Percentiles rank a stretch among this genome's conserved stretches.
Conservation (phyloP, 169 alveolate genomes). For the Theileria luwenshuni region DNA sequence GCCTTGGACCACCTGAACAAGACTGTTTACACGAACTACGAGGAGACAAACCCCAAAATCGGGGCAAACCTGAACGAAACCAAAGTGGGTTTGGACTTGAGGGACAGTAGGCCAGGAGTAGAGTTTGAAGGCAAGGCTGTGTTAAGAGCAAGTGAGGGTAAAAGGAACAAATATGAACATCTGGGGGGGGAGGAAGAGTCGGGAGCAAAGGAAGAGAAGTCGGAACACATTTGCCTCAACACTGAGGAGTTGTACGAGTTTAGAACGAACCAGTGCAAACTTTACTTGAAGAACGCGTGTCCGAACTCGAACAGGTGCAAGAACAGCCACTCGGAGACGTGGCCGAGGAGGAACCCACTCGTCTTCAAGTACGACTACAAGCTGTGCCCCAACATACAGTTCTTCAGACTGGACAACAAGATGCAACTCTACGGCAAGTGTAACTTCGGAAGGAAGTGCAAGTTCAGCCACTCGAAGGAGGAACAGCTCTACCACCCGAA, state of each 20-base stretch:
- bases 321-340: constrained; percentile 67
- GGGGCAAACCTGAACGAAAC: no score
- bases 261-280: constrained; percentile 60
- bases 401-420: constrained; percentile 52
- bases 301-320: constrained; percentile 43
- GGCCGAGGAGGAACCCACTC: constrained; percentile 66
- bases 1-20: no score
- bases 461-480: constrained; percentile 89
- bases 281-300: constrained; percentile 51
- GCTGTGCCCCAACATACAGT: constrained; percentile 70
- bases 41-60: no score
- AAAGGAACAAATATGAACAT: no score
- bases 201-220: neutral
- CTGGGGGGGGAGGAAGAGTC: no score
- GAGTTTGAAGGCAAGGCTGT: no score
- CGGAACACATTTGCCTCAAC: constrained; percentile 54
- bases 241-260: constrained; percentile 59
- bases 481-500: constrained; percentile 90
- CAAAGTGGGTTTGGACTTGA: no score
- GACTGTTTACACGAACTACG: no score
- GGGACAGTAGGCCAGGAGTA: no score
- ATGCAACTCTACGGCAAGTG: constrained; percentile 77
- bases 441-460: constrained; percentile 84
- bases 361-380: constrained; percentile 60
- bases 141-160: no score